Evolutionary conservation across 805 yeast species (phyloP).

Genomic region (Hanseniaspora jakobsenii): DNA sequence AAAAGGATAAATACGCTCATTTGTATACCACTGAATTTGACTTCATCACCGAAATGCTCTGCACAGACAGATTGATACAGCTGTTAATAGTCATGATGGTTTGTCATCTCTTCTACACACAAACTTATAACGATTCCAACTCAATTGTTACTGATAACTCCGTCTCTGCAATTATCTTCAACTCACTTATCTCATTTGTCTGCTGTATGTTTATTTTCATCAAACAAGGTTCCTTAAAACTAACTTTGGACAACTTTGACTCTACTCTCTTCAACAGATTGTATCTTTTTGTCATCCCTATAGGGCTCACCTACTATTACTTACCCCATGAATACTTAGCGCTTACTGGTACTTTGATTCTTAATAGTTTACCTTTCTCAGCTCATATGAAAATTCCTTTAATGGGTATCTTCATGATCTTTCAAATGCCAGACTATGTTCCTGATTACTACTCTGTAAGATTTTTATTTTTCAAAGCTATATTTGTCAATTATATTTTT

Average conservation of each 20-base stretch:
- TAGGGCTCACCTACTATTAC: slow-evolving; percentile 9
- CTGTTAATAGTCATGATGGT: slow-evolving; percentile 10
- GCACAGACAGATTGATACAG: slow-evolving; percentile 15
- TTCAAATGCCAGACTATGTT: slow-evolving; percentile 17
- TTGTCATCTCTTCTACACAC: slow-evolving; percentile 15
- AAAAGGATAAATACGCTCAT: slow-evolving; percentile 4
- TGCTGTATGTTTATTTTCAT: slow-evolving; percentile 8
- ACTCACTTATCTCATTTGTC: slow-evolving; percentile 10
- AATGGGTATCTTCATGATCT: slow-evolving; percentile 21
- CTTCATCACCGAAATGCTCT: slow-evolving; percentile 14
- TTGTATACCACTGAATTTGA: slow-evolving; percentile 9
- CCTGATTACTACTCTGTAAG: slow-evolving; percentile 18
- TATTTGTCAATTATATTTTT: slow-evolving; percentile 22
- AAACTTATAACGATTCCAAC: slow-evolving; percentile 8
- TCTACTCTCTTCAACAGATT: slow-evolving; percentile 10
- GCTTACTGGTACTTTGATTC: slow-evolving; percentile 11
- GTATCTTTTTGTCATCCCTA: slow-evolving; percentile 12
- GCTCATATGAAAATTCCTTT: slow-evolving; percentile 20
- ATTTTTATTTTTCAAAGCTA: slow-evolving; percentile 18
- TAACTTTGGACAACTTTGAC: slow-evolving; percentile 11
- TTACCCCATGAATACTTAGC: slow-evolving; percentile 7
- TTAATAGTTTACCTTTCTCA: slow-evolving; percentile 17
- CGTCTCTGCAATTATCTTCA: slow-evolving; percentile 6
- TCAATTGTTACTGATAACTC: slow-evolving; percentile 4
- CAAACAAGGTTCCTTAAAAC: slow-evolving; percentile 1